Percentiles rank a stretch among this genome's conserved stretches.
phyloP scores from a whole-genome alignment of 106 monocot genomes.

The Phalaenopsis equestris region DNA sequence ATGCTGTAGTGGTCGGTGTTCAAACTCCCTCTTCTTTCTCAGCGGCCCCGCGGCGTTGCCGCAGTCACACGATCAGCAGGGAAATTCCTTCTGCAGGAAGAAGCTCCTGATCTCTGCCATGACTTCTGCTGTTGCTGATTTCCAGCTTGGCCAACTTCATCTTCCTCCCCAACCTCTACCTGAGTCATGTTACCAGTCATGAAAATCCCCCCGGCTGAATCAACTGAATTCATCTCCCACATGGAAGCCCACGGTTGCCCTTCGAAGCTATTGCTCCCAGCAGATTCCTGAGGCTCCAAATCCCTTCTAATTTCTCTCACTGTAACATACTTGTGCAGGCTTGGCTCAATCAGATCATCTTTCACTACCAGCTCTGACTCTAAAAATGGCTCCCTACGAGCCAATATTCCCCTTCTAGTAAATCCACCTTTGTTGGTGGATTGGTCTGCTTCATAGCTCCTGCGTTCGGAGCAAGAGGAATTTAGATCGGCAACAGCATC shows the following conservation, averaged over 20 bases:
- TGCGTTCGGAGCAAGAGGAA: constrained; percentile 46
- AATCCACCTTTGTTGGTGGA: constrained; percentile 16
- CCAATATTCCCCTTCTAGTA: constrained; percentile 7
- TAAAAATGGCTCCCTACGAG: constrained; percentile 25
- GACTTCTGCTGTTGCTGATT: not conserved
- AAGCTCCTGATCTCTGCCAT: not conserved
- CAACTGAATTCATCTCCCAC: constrained; percentile 48
- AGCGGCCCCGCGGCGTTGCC: not conserved
- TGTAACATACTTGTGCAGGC: constrained; percentile 67
- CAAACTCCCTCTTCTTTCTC: constrained; percentile 5
- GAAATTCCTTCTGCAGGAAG: not conserved
- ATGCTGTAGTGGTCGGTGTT: not conserved
- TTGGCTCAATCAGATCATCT: constrained; percentile 72
- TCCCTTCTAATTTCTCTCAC: constrained; percentile 40
- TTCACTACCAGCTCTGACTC: constrained; percentile 54
- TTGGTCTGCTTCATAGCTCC: constrained; percentile 11
- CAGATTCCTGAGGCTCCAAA: constrained; percentile 78
- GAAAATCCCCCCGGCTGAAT: constrained; percentile 52
- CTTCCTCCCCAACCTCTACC: constrained; percentile 19
- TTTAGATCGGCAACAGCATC: constrained; percentile 97
- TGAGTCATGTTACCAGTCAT: constrained; percentile 14
- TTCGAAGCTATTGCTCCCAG: constrained; percentile 83
- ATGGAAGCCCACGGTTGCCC: constrained; percentile 43
- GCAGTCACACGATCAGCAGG: too few relatives aligned
- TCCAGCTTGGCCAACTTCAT: not conserved